phyloP scores from a whole-genome alignment of 768 basidiomycete species.

The Epithele typhae region DNA sequence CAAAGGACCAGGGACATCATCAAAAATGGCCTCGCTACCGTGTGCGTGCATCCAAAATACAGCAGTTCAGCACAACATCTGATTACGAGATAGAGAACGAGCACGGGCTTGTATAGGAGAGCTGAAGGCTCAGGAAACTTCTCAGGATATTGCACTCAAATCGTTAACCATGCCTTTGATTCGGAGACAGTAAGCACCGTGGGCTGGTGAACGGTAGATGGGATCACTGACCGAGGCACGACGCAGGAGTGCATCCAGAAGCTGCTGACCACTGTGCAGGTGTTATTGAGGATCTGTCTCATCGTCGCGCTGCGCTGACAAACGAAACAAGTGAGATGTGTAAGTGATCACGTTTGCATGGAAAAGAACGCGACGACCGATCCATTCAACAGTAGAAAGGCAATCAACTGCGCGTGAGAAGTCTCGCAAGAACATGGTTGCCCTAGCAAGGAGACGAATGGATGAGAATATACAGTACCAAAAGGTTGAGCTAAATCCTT shows the following conservation, averaged over 20 bases:
- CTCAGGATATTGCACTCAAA: too few relatives aligned
- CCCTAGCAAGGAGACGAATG: slow-evolving; percentile 28
- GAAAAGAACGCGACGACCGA: not conserved
- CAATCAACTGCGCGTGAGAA: slow-evolving; percentile 29
- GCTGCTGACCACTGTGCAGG: slow-evolving; percentile 5
- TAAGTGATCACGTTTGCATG: too few relatives aligned
- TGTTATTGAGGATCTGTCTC: slow-evolving; percentile 30
- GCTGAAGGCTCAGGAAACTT: slow-evolving; percentile 19
- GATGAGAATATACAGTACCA: slow-evolving; percentile 37
- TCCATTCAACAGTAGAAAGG: slow-evolving; percentile 24
- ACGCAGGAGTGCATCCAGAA: slow-evolving; percentile 16
- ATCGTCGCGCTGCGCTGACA: slow-evolving; percentile 26
- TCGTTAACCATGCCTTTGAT: too few relatives aligned
- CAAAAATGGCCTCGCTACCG: slow-evolving; percentile 16
- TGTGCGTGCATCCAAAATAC: slow-evolving; percentile 12
- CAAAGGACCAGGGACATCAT: slow-evolving; percentile 16
- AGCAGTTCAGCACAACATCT: too few relatives aligned
- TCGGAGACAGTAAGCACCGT: too few relatives aligned
- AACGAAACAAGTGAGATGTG: slow-evolving; percentile 30
- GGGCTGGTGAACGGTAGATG: too few relatives aligned
- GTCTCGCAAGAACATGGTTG: slow-evolving; percentile 32
- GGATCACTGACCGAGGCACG: not conserved
- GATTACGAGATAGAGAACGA: slow-evolving; percentile 31
- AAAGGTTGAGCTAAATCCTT: slow-evolving; percentile 28
- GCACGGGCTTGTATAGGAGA: slow-evolving; percentile 16